Base-by-base conservation (phyloP, 2,329 filamentous ascomycete species). In the Alternaria conjuncta region DNA sequence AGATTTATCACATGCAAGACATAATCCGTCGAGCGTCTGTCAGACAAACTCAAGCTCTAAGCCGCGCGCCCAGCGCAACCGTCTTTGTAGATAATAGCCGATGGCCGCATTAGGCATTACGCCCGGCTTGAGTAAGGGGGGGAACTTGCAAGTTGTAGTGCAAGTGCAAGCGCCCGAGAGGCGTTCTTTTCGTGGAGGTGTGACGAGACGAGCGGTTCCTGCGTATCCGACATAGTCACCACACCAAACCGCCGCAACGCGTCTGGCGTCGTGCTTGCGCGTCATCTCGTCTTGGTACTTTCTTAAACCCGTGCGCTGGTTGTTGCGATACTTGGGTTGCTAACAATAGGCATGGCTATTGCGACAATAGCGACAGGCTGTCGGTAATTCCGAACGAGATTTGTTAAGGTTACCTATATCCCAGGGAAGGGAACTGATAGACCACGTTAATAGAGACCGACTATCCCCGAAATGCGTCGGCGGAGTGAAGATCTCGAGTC, bases 1-100 rank as follows among this genome's bases (percentile, higher is more conserved):
- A 50, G 60, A 58, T 62, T 61, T 51, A 51, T 62, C 28, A 51
- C 41, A 58, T 61, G 60, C 55, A 43, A 53, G 47, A 61, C 55
- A 51, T 46, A 51, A 20, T 26, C n/a, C 18, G 47, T 51, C 47
- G n/a, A 20, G 49, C 30, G 49, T 23, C 49, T 21, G 28, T 36
- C 13, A 53, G 49, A 53, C 49, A 53, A 25, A 21, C n/a, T 41
- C 5, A 53, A 53, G 21, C 20, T 41, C 20, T 18, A 53, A 53
- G 28, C 23, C 30, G 36, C 36, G 36, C 20, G 30, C 49, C 49
- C n/a, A 20, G 41, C 28, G 43, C 57, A 36, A 47, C n/a, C 12
- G 13, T 18, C 21, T 10, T 25, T 15, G 26, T 41, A 41, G 36
- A 41, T 49, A 41, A 36, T 53, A 53, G 59, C 25, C 43, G 26